Base-by-base conservation (phyloP, 139 green algal species). In the Coelastrella sp. region DNA sequence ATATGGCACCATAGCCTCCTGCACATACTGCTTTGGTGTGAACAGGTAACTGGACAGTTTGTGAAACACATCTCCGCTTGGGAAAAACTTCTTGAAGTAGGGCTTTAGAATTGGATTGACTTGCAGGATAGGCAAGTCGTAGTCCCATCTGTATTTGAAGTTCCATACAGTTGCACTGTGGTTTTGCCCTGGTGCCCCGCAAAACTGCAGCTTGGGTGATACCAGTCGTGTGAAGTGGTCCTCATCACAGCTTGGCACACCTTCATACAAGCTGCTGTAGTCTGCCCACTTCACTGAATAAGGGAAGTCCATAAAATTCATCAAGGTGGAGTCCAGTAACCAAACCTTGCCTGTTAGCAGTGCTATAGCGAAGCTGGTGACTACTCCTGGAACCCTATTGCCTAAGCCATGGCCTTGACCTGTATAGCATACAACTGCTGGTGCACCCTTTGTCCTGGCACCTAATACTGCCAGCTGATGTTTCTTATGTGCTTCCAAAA, bases 121-220 rank as follows among this genome's bases (percentile, higher is more conserved):
- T 27, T 82, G 75, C 11, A 82, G 75, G 11, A 82, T 24, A 12
- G 75, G 75, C 75, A 82, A 15, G 75, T 82, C 75, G 24, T 82
- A 82, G 75, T 82, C 75, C 24, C 15, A 61, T 49, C 35, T 49
- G 3, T 49, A 49, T 49, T 49, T 49, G 35, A 49, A 49, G 11
- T 61, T 14, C n/a, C 11, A 27, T n/a, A 82, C 27, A 20, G 25
- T 12, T 10, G 27, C 20, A 82, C 25, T 59, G 20, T 27, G 15
- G 75, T 49, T 49, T 49, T 49, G 35, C 73, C 10, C 17, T 25
- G 73, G 20, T 56, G 73, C 22, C 20, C 22, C 35, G 73, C 17
- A n/a, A 22, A 15, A n/a, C 10, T 35, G 73, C 35, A 22, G 73
- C 73, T 22, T 25, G 10, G 19, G 14, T 35, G 10, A 17, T 12